These are phyloP conservation scores for Capsicum pubescens DNA, from an alignment of 257 asterid genomes.

Conservation along the genomic window DNA sequence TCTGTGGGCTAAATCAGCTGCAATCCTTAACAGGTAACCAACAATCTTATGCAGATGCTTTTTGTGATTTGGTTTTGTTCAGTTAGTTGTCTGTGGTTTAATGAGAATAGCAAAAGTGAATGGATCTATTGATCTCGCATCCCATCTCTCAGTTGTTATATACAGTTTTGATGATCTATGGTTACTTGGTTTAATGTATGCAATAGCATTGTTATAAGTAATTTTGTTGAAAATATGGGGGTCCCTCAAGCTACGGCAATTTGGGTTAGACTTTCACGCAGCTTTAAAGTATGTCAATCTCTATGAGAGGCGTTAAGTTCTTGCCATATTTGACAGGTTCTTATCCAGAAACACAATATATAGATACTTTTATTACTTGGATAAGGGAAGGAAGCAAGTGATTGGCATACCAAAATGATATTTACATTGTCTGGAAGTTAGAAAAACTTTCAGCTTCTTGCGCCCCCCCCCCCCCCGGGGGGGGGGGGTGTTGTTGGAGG, in stretches of 20 bases:
- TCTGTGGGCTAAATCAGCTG: constrained; percentile 92
- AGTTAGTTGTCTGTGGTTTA: not conserved
- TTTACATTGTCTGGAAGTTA: not conserved
- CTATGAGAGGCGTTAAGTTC: not conserved
- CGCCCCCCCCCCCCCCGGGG: not conserved
- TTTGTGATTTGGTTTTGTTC: not conserved
- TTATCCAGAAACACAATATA: not conserved
- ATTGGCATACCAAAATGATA: not conserved
- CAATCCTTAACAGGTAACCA: constrained; percentile 73
- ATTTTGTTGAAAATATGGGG: not conserved
- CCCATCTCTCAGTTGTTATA: not conserved
- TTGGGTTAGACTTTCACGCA: not conserved
- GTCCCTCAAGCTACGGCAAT: not conserved
- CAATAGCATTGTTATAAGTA: not conserved
- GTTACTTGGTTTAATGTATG: not conserved
- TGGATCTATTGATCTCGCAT: not conserved
- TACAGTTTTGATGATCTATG: not conserved
- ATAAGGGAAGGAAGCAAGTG: not conserved
- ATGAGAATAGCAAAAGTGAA: not conserved
- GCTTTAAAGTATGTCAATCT: not conserved
- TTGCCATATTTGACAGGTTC: not conserved
- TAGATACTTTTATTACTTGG: not conserved
- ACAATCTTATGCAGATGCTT: not conserved
- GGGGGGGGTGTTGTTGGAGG: not conserved
- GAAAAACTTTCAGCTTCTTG: not conserved